Evolutionary conservation across 179 eudicot species (phyloP), one percentile per base, ranked within the genome.

Genomic region (Sideroxylon spinosum): DNA sequence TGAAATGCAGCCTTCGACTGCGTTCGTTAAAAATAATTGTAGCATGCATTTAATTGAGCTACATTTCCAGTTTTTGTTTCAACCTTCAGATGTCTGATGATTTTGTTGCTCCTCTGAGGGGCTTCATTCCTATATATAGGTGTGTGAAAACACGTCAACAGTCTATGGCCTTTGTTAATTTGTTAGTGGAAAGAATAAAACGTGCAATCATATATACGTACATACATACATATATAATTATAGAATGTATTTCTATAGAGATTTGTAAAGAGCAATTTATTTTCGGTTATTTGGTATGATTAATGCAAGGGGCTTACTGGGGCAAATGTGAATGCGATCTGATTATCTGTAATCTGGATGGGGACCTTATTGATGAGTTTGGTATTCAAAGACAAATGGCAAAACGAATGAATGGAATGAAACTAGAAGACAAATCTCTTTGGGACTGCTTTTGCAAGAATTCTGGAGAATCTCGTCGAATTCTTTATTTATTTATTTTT

Each of bases 1-100:
- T 48, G 57, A 73, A 65, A 55, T 25, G 37, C 26, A 28, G 13
- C 61, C 28, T 66, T 67, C 26, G 1, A 12, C 37, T 55, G 57
- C 48, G 52, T 44, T 68, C 11, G 1, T 49, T 19, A 28, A 57
- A 28, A 80, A 75, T 70, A 76, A 76, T 37, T 76, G 83, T 37
- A 48, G 49, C 64, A 70, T 80, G 20, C 29, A 26, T 68, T 55
- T 22, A 61, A 75, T 70, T 60, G 57, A 71, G 53, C 73, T 57
- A 48, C 59, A 32, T 25, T 49, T 44, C 61, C 56, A n/a, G 9
- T 50, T 46, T 79, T 69, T 59, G 63, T 75, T 32, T 67, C 62
- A 14, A 14, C 32, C 25, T 32, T 59, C 37, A 19, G 66, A 25
- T 48, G 9, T 75, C 69, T 61, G 67, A 53, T 53, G 67, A 7